Evolutionary conservation across 2,329 filamentous ascomycete species (phyloP), one percentile per base, ranked within the genome.

Genomic region (Ascomycota sp.): DNA sequence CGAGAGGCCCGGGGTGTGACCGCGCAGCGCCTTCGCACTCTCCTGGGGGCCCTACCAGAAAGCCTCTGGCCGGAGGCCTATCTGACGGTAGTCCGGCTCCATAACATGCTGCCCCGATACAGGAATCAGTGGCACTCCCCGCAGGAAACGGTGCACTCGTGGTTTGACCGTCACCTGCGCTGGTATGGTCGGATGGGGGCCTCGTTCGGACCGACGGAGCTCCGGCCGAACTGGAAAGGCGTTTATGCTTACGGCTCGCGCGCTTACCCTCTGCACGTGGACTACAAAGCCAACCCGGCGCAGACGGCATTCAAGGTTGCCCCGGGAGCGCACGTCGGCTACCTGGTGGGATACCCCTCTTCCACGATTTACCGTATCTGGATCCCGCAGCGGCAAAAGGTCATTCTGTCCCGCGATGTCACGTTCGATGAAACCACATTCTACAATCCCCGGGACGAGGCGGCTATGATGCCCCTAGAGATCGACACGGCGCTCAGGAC

Each of bases 331-430:
- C 28, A 30, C 28, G n/a, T 30, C 11, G 28, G 28, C 15, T 30
- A 30, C 12, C 21, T 30, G 21, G 28, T 30, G 8, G 28, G 28
- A 5, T 30, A 30, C 21, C 28, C 23, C 12, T 21, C 28, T 13
- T 15, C 12, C 12, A 30, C 23, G 9, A 30, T 30, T 8, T 30
- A 30, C 13, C 28, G 28, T 19, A 30, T 30, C 28, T 30, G 28
- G 28, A 22, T 30, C 21, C 28, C 28, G 4, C 7, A 30, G 21
- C 22, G 23, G 4, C 15, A 30, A 8, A n/a, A 15, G n/a, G 28
- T 30, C 8, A 30, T 30, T 13, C n/a, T 30, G 12, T 30, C 28
- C 5, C n/a, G 28, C 10, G 28, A 30, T 15, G 28, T 30, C 4
- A n/a, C 12, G 19, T 30, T 30, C 22, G 20, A 30, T 22, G 28